Evolutionary conservation across 306 rosid species (phyloP).

Genomic region (Cicer chorassanicum): DNA sequence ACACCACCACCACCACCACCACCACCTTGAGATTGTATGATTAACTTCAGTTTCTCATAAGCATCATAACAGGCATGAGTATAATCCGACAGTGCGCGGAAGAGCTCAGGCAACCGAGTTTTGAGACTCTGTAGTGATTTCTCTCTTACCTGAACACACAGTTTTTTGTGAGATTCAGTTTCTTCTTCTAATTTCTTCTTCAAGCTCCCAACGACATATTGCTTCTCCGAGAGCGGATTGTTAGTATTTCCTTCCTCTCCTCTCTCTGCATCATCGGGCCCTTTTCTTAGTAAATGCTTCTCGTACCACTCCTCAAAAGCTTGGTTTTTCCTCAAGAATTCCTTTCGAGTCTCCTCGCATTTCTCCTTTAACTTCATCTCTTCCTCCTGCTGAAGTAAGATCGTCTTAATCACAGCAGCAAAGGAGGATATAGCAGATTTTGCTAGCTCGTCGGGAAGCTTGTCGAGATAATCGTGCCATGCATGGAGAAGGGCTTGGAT

Average conservation of each 20-base stretch:
- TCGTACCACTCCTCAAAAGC: conserved; percentile 80
- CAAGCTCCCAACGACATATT: conserved; percentile 73
- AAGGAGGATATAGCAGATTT: conserved; percentile 80
- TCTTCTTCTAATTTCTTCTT: conserved; percentile 79
- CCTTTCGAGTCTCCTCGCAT: conserved; percentile 72
- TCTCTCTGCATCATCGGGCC: conserved; percentile 60
- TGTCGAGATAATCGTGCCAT: conserved; percentile 78
- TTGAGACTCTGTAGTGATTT: conserved; percentile 76
- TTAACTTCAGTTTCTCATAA: conserved; percentile 59
- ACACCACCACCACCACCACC: conserved; percentile 37
- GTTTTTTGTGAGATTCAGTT: conserved; percentile 64
- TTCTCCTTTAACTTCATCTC: conserved; percentile 83
- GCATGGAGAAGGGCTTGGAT: conserved; percentile 69
- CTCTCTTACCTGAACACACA: conserved; percentile 74
- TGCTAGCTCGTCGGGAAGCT: conserved; percentile 85
- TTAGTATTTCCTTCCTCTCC: conserved; percentile 65
- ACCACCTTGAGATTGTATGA: conserved; percentile 47
- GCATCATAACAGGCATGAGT: conserved; percentile 63
- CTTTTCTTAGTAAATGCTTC: conserved; percentile 60
- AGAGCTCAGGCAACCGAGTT: conserved; percentile 84
- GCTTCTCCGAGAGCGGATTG: conserved; percentile 65
- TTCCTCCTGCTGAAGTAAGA: conserved; percentile 76
- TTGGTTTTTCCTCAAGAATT: conserved; percentile 61
- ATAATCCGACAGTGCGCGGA: conserved; percentile 69
- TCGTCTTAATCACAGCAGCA: conserved; percentile 73